A percentile compares a stretch with the other conserved stretches of the same genome.
These are phyloP conservation scores for Eutrema heterophyllum DNA, from an alignment of 345 rosid genomes.

Conservation along the genomic window DNA sequence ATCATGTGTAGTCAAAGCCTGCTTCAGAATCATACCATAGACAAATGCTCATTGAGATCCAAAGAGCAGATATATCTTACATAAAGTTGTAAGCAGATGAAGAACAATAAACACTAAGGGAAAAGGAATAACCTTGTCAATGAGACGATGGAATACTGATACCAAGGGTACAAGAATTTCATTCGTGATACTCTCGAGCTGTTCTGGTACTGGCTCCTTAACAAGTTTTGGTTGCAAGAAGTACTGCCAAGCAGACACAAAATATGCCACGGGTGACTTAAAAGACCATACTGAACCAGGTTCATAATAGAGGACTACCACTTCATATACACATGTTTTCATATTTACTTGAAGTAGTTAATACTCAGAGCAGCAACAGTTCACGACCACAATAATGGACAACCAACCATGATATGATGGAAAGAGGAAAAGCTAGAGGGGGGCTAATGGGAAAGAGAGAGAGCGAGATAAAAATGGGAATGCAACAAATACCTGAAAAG, in stretches of 20 bases:
- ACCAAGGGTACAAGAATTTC: slow-evolving; percentile 69
- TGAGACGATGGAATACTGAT: slow-evolving; percentile 47
- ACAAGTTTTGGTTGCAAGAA: slow-evolving; percentile 78
- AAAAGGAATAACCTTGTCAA: slow-evolving; percentile 53
- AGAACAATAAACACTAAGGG: slow-evolving; percentile 7
- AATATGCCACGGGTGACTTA: neutral
- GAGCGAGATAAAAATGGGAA: neutral
- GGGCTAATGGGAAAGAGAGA: neutral
- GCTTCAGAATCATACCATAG: slow-evolving; percentile 34
- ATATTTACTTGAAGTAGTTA: neutral
- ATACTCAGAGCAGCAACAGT: neutral
- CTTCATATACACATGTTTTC: slow-evolving; percentile 1
- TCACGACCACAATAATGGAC: neutral
- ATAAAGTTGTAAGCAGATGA: slow-evolving; percentile 10
- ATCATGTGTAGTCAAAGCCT: slow-evolving; percentile 42
- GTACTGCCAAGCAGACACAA: slow-evolving; percentile 46
- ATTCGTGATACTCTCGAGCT: slow-evolving; percentile 59
- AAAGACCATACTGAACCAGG: neutral
- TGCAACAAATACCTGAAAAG: slow-evolving; percentile 62
- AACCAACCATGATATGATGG: slow-evolving; percentile 1
- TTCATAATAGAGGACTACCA: neutral
- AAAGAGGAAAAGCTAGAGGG: neutral
- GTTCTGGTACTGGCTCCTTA: slow-evolving; percentile 77
- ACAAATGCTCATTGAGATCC: slow-evolving; percentile 15
- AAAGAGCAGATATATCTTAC: neutral